phyloP scores from a whole-genome alignment of 192 early-diverging fungal genomes.

The Coemansia sp. region DNA sequence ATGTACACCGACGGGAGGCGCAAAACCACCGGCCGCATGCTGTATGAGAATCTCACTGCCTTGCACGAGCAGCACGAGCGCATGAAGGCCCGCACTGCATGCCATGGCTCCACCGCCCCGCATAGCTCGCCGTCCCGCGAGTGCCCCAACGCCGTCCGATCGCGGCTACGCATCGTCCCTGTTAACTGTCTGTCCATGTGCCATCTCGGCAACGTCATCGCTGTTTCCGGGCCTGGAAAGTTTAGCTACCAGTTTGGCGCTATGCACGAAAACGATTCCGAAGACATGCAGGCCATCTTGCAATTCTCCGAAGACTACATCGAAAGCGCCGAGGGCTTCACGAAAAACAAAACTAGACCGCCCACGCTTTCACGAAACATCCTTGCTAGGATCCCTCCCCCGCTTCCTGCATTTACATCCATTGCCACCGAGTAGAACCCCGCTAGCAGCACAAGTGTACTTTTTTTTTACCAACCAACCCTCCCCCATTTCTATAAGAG shows the following conservation, averaged over 20 bases:
- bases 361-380: conserved; percentile 43
- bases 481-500: neutral
- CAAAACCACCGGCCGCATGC: conserved; percentile 55
- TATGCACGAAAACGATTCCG: conserved; percentile 51
- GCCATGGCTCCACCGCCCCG: conserved; percentile 28
- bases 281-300: conserved; percentile 51
- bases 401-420: conserved; percentile 39
- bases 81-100: conserved; percentile 43
- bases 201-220: conserved; percentile 50
- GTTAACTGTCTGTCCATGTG: conserved; percentile 54
- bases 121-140: conserved; percentile 38
- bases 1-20: conserved; percentile 44
- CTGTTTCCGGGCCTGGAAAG: conserved; percentile 42
- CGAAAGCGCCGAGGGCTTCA: conserved; percentile 46
- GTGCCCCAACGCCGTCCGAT: conserved; percentile 48
- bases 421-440: conserved; percentile 26
- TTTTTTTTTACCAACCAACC: neutral
- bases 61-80: conserved; percentile 51
- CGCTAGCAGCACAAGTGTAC: neutral
- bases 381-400: conserved; percentile 46
- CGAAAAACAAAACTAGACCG: conserved; percentile 50
- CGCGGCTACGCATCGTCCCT: conserved; percentile 49
- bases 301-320: conserved; percentile 56
- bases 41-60: conserved; percentile 50
- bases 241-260: conserved; percentile 55